Conservation (phyloP, 2,329 filamentous ascomycete genomes). For the Rugonectria rugulosa region DNA sequence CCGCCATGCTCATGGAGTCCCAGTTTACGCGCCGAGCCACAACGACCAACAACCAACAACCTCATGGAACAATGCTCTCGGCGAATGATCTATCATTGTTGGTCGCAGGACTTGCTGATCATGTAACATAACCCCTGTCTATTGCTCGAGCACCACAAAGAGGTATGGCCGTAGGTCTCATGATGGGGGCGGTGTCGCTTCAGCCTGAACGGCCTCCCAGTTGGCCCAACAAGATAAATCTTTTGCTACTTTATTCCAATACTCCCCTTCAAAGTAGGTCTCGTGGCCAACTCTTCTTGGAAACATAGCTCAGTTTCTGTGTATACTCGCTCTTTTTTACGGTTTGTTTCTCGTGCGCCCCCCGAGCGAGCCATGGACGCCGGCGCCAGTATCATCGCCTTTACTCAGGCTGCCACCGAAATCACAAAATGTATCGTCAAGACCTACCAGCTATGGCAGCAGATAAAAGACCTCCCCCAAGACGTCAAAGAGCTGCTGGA, state of each 20-base stretch:
- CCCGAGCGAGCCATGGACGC: conserved; percentile 24
- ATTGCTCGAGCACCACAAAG: not conserved
- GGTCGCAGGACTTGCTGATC: not conserved
- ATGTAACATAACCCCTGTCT: conserved; percentile 2
- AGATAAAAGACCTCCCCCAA: conserved; percentile 34
- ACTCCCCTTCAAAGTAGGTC: not conserved
- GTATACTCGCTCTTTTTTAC: not conserved
- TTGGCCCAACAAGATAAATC: not conserved
- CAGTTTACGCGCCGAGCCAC: not conserved
- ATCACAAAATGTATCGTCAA: conserved; percentile 33
- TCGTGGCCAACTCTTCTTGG: too few relatives aligned
- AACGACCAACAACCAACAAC: too few relatives aligned
- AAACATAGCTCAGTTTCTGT: too few relatives aligned
- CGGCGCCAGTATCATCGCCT: conserved; percentile 34
- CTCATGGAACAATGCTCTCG: conserved; percentile 2
- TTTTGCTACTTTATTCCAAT: not conserved
- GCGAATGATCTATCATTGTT: conserved; percentile 1
- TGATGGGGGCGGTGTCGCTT: conserved; percentile 19
- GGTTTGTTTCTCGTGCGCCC: too few relatives aligned
- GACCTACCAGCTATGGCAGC: conserved; percentile 33
- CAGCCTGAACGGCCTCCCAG: not conserved
- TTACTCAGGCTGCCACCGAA: conserved; percentile 32
- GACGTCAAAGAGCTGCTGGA: conserved; percentile 31
- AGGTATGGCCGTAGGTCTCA: conserved; percentile 7
- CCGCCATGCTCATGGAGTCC: conserved; percentile 9